Percentiles rank a stretch among this genome's conserved stretches.
Evolutionary conservation across 306 rosid genomes (phyloP).

Genomic region (Corylus americana): DNA sequence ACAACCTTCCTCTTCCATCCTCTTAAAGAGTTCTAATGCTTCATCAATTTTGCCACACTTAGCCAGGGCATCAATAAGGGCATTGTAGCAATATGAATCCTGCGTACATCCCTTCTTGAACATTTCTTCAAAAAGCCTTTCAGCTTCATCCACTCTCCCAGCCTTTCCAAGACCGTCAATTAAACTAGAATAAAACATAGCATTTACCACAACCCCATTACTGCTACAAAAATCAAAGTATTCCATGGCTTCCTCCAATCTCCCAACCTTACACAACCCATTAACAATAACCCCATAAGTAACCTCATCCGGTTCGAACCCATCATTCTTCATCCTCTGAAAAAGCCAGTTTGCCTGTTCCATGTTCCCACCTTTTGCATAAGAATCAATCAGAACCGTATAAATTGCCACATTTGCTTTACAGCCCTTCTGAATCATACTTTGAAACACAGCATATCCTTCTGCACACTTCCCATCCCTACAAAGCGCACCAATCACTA

Average conservation of each 20-base stretch:
- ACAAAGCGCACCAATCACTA: slow-evolving; percentile 74
- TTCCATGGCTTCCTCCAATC: slow-evolving; percentile 71
- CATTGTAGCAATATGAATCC: slow-evolving; percentile 79
- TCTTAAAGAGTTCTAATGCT: slow-evolving; percentile 52
- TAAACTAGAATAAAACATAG: slow-evolving; percentile 73
- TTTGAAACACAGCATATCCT: slow-evolving; percentile 60
- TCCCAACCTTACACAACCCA: slow-evolving; percentile 83
- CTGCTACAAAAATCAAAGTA: slow-evolving; percentile 51
- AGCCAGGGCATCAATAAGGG: slow-evolving; percentile 65
- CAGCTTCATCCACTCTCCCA: slow-evolving; percentile 78
- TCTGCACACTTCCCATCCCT: slow-evolving; percentile 61
- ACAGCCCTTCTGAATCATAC: slow-evolving; percentile 59
- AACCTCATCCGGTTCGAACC: slow-evolving; percentile 40
- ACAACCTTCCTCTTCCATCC: slow-evolving; percentile 80
- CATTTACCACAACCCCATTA: slow-evolving; percentile 56
- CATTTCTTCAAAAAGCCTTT: slow-evolving; percentile 75
- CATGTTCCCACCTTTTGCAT: slow-evolving; percentile 60
- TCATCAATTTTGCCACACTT: slow-evolving; percentile 69
- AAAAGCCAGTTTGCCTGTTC: slow-evolving; percentile 44
- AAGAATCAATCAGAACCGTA: slow-evolving; percentile 72
- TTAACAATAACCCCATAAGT: slow-evolving; percentile 71
- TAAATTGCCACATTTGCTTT: slow-evolving; percentile 68
- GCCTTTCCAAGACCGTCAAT: slow-evolving; percentile 90
- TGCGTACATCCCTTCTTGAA: slow-evolving; percentile 52
- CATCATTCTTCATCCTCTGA: slow-evolving; percentile 5